Base-by-base conservation (phyloP, 805 yeast species). In the Ogataea wickerhamii region DNA sequence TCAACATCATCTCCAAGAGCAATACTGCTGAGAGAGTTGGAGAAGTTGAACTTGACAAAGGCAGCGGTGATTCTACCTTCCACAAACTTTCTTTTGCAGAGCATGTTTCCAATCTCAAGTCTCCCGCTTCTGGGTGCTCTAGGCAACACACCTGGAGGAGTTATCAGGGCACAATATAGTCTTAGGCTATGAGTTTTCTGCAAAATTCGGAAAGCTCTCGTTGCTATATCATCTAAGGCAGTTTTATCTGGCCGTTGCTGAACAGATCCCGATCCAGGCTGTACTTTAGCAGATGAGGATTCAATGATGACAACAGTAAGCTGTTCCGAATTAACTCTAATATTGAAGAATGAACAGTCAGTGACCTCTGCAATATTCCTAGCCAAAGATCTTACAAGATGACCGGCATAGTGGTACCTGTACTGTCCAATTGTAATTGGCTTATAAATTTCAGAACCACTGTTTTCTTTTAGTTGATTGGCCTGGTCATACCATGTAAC, bases 281-380 rank as follows among this genome's bases (percentile, higher is more conserved):
- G 12, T 2, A 41, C 32, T 17, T 37, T 41, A 1, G 60, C 61
- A 8, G 47, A 44, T 6, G 57, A 49, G 1, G 64, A 55, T 56
- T 93, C 99, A 16, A 93, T 76, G 2, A 91, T 78, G 5, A 89
- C 83, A 4, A 88, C 88, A 0, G 96, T 86, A 18, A 91, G 67
- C 53, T 83, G 82, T 53, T 87, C 96, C 35, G 79, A 81, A 29
- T 84, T 87, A 34, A 85, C 74, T 41, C 73, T 74, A 2, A 87
- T 73, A 53, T 93, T 97, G 61, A 93, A 93, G 14, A 93, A 88
- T 1, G 97, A 82, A 45, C 96, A 87, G 52, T 93, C 98, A 37
- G 80, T 81, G 0, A 89, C 82, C 29, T 83, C 81, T 18, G 87
- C 75, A 4, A 93, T 86, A 29, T 81, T 82, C 40, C 87, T 70